These are phyloP conservation scores for Mallotus nudiflorus DNA, from an alignment of 345 rosid genomes.

Conservation along the genomic window DNA sequence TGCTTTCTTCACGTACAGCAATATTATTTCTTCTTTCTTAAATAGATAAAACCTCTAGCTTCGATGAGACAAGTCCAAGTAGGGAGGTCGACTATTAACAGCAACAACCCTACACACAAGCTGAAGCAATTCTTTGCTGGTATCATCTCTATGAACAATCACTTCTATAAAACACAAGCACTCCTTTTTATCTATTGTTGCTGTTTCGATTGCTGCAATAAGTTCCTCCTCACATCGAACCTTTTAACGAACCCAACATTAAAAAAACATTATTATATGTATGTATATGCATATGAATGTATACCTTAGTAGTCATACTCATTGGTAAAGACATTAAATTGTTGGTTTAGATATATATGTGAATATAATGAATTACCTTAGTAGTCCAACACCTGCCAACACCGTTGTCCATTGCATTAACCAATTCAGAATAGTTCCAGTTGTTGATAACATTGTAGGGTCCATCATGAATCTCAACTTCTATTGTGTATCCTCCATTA, in stretches of 20 bases:
- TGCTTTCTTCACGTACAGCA: too few species aligned
- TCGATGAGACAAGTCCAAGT: neutral
- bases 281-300: too few species aligned
- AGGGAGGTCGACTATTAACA: neutral
- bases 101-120: neutral
- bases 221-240: conserved; percentile 6
- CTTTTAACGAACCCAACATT: neutral
- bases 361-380: conserved; percentile 14
- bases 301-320: too few species aligned
- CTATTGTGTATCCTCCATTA: conserved; percentile 43
- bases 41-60: too few species aligned
- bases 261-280: neutral
- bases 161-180: conserved; percentile 14
- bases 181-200: neutral
- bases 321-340: too few species aligned
- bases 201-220: conserved; percentile 2
- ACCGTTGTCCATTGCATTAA: conserved; percentile 41
- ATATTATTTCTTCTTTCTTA: too few species aligned
- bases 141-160: conserved; percentile 6
- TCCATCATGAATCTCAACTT: conserved; percentile 41
- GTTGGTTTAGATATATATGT: too few species aligned
- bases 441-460: conserved; percentile 40
- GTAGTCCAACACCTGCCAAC: conserved; percentile 46
- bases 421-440: conserved; percentile 35
- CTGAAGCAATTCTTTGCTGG: conserved; percentile 16